These are phyloP conservation scores for Microthlaspi erraticum DNA, from an alignment of 345 rosid genomes.

Conservation along the genomic window DNA sequence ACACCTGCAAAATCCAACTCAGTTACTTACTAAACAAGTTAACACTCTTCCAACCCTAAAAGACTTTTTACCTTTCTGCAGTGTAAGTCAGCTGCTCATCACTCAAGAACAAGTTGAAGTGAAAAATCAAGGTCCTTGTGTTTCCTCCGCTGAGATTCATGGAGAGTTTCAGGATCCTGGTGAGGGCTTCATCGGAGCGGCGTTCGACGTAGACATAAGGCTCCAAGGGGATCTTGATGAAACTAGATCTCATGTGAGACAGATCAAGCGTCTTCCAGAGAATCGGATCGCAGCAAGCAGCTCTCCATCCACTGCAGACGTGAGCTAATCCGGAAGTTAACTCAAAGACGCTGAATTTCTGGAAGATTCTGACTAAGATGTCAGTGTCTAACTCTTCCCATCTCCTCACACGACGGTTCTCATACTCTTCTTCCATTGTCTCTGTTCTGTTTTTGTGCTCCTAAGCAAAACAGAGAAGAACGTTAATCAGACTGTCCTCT, in stretches of 20 bases:
- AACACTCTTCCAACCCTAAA: background rate
- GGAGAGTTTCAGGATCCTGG: conserved; percentile 61
- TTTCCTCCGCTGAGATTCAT: conserved; percentile 73
- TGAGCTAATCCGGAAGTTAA: conserved; percentile 70
- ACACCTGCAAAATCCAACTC: conserved; percentile 51
- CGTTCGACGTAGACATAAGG: conserved; percentile 80
- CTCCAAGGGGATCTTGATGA: conserved; percentile 69
- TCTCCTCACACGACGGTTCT: conserved; percentile 46
- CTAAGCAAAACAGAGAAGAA: conserved; percentile 8
- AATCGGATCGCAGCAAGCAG: conserved; percentile 83
- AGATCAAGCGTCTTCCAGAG: conserved; percentile 87
- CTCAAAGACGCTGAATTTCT: conserved; percentile 58
- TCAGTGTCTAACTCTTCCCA: conserved; percentile 88
- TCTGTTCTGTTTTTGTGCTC: background rate
- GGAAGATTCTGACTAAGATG: conserved; percentile 69
- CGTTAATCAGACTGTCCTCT: background rate
- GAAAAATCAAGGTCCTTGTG: conserved; percentile 67
- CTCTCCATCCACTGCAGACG: conserved; percentile 82
- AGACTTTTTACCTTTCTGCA: conserved; percentile 67
- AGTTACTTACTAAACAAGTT: background rate
- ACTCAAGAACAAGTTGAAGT: conserved; percentile 63
- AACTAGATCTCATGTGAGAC: conserved; percentile 66
- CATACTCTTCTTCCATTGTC: conserved; percentile 56
- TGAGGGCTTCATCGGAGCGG: conserved; percentile 60
- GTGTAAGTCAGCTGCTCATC: conserved; percentile 83